Evolutionary conservation across 23 red algal species (phyloP).

Genomic region (Cyanidioschyzon merolae): DNA sequence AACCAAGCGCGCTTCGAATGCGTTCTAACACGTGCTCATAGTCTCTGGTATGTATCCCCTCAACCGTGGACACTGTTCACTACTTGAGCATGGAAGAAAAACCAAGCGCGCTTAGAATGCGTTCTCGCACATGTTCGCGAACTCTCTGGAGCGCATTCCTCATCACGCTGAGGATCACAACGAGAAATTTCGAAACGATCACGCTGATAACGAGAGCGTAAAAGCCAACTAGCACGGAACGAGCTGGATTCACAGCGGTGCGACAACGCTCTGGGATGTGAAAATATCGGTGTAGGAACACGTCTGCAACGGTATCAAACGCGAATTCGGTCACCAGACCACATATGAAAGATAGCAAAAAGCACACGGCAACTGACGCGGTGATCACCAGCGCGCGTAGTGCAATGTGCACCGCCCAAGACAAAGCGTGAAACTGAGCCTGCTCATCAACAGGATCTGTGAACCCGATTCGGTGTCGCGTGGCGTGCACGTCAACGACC

Average conservation of each 20-base stretch:
- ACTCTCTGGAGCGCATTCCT: background rate
- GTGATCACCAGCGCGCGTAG: background rate
- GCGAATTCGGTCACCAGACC: background rate
- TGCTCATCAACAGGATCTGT: background rate
- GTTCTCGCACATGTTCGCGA: background rate
- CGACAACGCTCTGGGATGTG: background rate
- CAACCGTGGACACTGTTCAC: too few relatives aligned
- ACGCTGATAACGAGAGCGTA: background rate
- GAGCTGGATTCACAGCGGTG: background rate
- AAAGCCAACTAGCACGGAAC: background rate
- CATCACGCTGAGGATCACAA: background rate
- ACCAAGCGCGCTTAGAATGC: too few relatives aligned
- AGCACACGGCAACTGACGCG: background rate
- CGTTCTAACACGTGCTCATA: too few relatives aligned
- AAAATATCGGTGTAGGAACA: background rate
- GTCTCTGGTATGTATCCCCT: too few relatives aligned
- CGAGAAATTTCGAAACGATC: background rate
- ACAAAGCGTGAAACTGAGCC: background rate
- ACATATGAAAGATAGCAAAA: background rate
- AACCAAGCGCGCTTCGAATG: too few relatives aligned
- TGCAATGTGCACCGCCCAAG: background rate
- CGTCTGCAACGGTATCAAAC: background rate
- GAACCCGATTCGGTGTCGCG: background rate
- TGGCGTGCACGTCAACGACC: background rate
- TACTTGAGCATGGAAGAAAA: too few relatives aligned